Evolutionary conservation across 2,329 filamentous ascomycete genomes (phyloP), one percentile per base, ranked within the genome.

Genomic region (Xylariaceae sp.): DNA sequence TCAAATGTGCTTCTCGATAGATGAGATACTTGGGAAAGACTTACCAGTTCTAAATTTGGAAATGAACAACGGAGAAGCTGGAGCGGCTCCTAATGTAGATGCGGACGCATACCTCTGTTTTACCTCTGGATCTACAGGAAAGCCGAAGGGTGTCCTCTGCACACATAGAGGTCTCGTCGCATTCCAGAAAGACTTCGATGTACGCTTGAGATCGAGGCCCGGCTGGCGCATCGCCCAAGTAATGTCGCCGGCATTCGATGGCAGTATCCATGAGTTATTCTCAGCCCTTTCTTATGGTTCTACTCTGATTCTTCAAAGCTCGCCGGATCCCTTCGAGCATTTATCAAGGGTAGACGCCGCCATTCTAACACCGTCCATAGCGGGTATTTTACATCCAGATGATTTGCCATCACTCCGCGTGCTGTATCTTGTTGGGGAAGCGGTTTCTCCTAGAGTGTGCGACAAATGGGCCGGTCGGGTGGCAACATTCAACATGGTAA

Each of bases 81-180:
- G n/a, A n/a, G n/a, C n/a, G n/a, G n/a, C n/a, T n/a, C n/a, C n/a
- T n/a, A 9, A 33, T 37, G 23, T 21, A 26, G 24, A 11, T 1
- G 11, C 41, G 11, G 52, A 47, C 16, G 76, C 75, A 0, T 81
- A 77, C 52, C 24, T 80, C 0, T 75, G 73, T 43, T 80, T 78
- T 55, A 80, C 79, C 0, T 79, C 76, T 1, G 78, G 78, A 0
- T 74, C 73, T 4, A 79, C 77, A 1, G 78, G 78, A 2, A 68
- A 62, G 2, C 77, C 77, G 0, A 80, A 80, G 60, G 76, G 73
- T 0, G 74, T 79, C 4, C 14, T 73, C 6, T 75, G 71, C 54
- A 60, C 55, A 1, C 76, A 79, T 45, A 43, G 53, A 12, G 68
- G 70, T 1, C 55, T 78, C 0, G 68, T 78, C 0, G 70, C 75